These are phyloP conservation scores for Kwoniella sp. DNA, from an alignment of 768 basidiomycete species.

Conservation along the genomic window DNA sequence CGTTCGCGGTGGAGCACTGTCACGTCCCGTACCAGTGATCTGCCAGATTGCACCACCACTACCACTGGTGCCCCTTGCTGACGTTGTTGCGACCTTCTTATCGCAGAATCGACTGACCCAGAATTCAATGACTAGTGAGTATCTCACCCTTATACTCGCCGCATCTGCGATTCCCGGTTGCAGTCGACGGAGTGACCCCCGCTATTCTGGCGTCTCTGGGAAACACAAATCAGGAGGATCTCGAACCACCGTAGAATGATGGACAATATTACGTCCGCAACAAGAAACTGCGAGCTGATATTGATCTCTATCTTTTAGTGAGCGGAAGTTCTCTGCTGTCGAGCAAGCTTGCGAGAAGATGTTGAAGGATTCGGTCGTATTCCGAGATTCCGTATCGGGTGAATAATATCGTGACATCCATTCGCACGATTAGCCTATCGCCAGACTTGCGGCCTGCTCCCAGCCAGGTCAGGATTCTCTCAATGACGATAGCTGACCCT, in stretches of 20 bases:
- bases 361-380: conserved; percentile 85
- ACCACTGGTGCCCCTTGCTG: too few species aligned
- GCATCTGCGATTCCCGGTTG: neutral
- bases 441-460: conserved; percentile 48
- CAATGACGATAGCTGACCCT: too few species aligned
- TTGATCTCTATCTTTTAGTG: conserved; percentile 52
- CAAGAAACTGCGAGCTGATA: too few species aligned
- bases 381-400: conserved; percentile 77
- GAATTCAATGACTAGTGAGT: conserved; percentile 80
- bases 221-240: neutral
- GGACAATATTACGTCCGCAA: neutral
- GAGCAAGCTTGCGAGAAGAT: conserved; percentile 85
- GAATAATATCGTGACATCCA: conserved; percentile 48
- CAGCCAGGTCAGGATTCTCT: conserved; percentile 57
- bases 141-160: too few species aligned
- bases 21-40: neutral
- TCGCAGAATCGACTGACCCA: conserved; percentile 75
- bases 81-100: neutral
- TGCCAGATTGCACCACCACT: neutral
- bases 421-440: too few species aligned
- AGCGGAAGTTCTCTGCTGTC: conserved; percentile 72
- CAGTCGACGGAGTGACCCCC: neutral
- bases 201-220: too few species aligned
- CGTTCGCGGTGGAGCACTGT: too few species aligned
- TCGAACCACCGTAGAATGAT: neutral